These are phyloP conservation scores for Cytospora paraplurivora DNA, from an alignment of 2,329 filamentous ascomycete species.

Conservation along the genomic window DNA sequence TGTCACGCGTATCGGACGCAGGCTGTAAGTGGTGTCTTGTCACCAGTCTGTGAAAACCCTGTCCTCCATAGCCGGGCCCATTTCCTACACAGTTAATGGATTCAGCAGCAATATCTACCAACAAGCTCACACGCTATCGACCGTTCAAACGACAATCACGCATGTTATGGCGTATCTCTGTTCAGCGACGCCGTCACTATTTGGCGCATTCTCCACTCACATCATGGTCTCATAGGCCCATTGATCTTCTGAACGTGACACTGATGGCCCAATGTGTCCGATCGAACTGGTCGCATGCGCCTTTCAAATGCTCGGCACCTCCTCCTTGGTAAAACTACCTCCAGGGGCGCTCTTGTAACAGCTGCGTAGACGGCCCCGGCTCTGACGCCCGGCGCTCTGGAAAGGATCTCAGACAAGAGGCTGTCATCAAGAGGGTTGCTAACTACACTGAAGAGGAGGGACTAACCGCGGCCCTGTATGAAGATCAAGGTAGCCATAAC, in stretches of 20 bases:
- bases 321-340: slow-evolving; percentile 33
- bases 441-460: slow-evolving; percentile 33
- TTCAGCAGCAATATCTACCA: too few relatives aligned
- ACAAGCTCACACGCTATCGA: too few relatives aligned
- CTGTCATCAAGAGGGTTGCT: slow-evolving; percentile 35
- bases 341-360: slow-evolving; percentile 43
- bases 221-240: slow-evolving; percentile 51
- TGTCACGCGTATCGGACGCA: not conserved
- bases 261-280: slow-evolving; percentile 38
- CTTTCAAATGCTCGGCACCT: slow-evolving; percentile 39
- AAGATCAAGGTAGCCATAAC: slow-evolving; percentile 35
- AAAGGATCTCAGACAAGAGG: slow-evolving; percentile 33
- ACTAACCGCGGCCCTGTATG: slow-evolving; percentile 32
- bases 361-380: slow-evolving; percentile 38
- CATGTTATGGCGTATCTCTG: too few relatives aligned
- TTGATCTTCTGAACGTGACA: slow-evolving; percentile 39
- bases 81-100: not conserved
- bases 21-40: not conserved
- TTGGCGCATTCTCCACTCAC: slow-evolving; percentile 41
- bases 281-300: slow-evolving; percentile 43
- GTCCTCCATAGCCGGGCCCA: not conserved
- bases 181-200: not conserved
- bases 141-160: too few relatives aligned
- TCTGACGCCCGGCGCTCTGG: slow-evolving; percentile 35
- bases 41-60: not conserved